Percentiles rank a stretch among this genome's conserved stretches.
These are phyloP conservation scores for Sarocladiaceae sp. DNA, from an alignment of 2,329 filamentous ascomycete species.

Conservation along the genomic window DNA sequence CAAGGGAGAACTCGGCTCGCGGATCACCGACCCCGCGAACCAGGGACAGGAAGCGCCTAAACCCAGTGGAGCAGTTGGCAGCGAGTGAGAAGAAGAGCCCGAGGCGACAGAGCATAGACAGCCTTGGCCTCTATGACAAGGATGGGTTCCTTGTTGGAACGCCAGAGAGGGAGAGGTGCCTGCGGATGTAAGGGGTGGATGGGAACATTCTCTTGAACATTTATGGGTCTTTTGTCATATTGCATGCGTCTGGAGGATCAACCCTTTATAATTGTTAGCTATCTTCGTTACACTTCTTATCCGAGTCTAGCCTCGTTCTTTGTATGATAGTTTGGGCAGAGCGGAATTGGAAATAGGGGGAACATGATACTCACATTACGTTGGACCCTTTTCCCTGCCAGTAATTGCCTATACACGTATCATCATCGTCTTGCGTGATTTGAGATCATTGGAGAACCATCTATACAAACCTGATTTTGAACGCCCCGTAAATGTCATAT, in stretches of 20 bases:
- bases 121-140: slow-evolving; percentile 36
- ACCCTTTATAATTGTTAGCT: slow-evolving; percentile 1
- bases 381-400: no score
- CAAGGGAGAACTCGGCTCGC: slow-evolving; percentile 3
- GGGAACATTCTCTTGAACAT: neutral
- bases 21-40: neutral
- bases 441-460: neutral
- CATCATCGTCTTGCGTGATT: neutral
- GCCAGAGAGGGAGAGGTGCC: slow-evolving; percentile 26
- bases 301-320: neutral
- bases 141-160: slow-evolving; percentile 39
- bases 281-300: neutral
- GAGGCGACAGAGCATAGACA: slow-evolving; percentile 29
- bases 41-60: slow-evolving; percentile 12
- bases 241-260: neutral
- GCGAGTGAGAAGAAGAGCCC: slow-evolving; percentile 17
- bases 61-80: slow-evolving; percentile 21
- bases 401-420: no score
- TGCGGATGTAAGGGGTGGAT: slow-evolving; percentile 20
- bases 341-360: no score
- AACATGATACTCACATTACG: no score
- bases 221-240: slow-evolving; percentile 6
- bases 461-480: neutral
- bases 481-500: neutral
- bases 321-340: slow-evolving; percentile 1